These are phyloP conservation scores for Barnettozyma vustinii DNA, from an alignment of 805 yeast genomes.

Conservation along the genomic window DNA sequence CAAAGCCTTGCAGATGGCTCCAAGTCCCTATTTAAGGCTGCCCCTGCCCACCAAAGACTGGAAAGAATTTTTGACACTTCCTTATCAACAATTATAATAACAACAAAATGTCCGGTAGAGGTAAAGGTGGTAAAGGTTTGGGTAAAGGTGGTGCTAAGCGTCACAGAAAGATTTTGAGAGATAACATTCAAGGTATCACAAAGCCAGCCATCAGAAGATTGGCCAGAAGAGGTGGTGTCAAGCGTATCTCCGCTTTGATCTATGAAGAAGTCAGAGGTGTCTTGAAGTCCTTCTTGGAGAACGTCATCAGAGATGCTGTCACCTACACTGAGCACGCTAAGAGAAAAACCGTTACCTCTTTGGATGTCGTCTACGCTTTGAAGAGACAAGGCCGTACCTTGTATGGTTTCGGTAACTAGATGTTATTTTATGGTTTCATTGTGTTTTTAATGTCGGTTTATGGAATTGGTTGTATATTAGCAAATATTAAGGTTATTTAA, in stretches of 20 bases:
- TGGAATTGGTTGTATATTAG: constrained; percentile 16
- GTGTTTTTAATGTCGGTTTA: constrained; percentile 17
- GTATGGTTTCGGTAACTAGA: constrained; percentile 99
- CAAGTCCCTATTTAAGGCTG: constrained; percentile 1
- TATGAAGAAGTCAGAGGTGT: constrained; percentile 99
- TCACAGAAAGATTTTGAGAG: constrained; percentile 99
- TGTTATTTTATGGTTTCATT: constrained; percentile 6
- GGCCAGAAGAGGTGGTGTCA: constrained; percentile 99
- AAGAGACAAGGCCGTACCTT: constrained; percentile 99
- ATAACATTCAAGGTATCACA: constrained; percentile 99
- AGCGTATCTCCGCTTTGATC: constrained; percentile 98
- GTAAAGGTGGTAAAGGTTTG: constrained; percentile 99
- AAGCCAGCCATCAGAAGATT: constrained; percentile 99
- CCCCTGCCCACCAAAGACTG: not conserved
- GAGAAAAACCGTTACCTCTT: constrained; percentile 99
- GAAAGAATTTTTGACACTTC: not conserved
- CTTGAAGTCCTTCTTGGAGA: constrained; percentile 90
- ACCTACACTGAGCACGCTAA: constrained; percentile 99
- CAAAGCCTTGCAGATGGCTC: not conserved
- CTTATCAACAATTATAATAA: constrained; percentile 22
- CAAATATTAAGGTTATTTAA: constrained; percentile 6
- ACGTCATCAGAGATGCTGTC: constrained; percentile 98
- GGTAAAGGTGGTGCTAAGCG: constrained; percentile 99
- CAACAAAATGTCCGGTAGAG: constrained; percentile 90
- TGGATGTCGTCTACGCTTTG: constrained; percentile 97